Base-by-base conservation (phyloP, 2,329 filamentous ascomycete genomes). In the Macrophomina pseudophaseolina region DNA sequence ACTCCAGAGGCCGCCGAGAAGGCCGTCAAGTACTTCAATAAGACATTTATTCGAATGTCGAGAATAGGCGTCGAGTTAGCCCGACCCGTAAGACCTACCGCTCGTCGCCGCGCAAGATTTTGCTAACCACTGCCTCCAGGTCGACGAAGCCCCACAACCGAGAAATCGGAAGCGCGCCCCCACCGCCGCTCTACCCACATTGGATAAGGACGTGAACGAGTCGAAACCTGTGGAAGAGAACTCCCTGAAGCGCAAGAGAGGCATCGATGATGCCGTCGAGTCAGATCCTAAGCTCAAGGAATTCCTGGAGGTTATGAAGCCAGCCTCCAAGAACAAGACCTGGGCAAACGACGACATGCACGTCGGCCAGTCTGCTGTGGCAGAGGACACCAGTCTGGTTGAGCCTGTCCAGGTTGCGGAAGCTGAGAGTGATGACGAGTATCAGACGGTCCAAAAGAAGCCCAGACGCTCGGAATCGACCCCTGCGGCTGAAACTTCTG, bases 21-120 rank as follows among this genome's bases (percentile, higher is more conserved):
- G 75, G 94, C 95, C 52, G 91, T 96, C 77, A 94, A 92, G 79
- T 97, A 97, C 83, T 97, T 97, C 85, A 94, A 99, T 84, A 92
- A 88, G 77, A 90, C 94, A 70, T 99, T 93, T 80, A 93, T 99
- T 74, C 92, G 93, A 73, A 95, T 97, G 91, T 97, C 94, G 67
- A 96, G 90, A 82, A 93, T 99, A 74, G 86, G 86, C 35, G 95
- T 97, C 69, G 94, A 97, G 81, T 82, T 95, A 74, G 95, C 95
- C 66, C 90, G 87, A 77, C 90, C 95, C 68, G 91, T 96, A 82
- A 76, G 86, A 68, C 30, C 1, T 23, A 4, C 56, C 52, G 46
- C 42, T 46, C 32, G 52, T 38, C 18, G 23, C 42, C 33, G 52
- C 52, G 40, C 63, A 58, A 58, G 52, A 65, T 40, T 58, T 58